phyloP scores from a whole-genome alignment of 768 basidiomycete species.

The Saitozyma podzolica region DNA sequence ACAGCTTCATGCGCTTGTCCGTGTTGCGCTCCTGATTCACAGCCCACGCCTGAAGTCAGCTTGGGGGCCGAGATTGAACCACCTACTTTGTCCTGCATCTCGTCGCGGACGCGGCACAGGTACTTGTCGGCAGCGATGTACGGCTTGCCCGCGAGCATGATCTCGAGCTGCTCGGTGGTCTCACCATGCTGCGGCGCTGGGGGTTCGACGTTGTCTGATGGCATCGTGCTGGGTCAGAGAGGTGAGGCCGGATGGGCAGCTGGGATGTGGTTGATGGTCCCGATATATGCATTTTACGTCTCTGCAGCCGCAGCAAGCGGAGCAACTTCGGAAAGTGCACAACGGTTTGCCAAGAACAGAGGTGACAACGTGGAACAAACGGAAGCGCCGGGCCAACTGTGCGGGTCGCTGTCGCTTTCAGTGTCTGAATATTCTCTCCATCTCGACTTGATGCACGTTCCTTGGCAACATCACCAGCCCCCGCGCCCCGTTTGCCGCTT shows the following conservation, averaged over 20 bases:
- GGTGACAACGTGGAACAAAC: neutral
- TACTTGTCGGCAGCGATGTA: constrained; percentile 31
- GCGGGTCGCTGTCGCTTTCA: neutral
- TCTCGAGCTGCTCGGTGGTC: constrained; percentile 8
- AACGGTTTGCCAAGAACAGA: neutral
- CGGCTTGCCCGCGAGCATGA: constrained; percentile 32
- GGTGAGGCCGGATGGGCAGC: neutral
- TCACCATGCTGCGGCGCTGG: constrained; percentile 10
- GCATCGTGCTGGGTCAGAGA: neutral
- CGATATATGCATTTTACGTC: neutral
- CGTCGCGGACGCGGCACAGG: constrained; percentile 20
- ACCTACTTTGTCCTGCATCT: constrained; percentile 13
- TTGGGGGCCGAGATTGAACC: too few relatives aligned
- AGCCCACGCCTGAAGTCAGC: neutral
- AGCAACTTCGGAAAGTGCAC: neutral
- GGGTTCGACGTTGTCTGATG: neutral
- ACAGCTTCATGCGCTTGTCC: constrained; percentile 20
- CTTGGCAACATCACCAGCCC: too few relatives aligned
- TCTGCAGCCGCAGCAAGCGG: neutral
- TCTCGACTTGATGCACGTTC: too few relatives aligned
- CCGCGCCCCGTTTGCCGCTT: too few relatives aligned
- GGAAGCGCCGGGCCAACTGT: neutral
- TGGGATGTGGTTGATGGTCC: neutral
- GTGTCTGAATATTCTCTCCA: neutral
- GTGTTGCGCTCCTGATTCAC: constrained; percentile 27